Evolutionary conservation across 192 early-diverging fungal species (phyloP).

Genomic region (Gigaspora rosea): DNA sequence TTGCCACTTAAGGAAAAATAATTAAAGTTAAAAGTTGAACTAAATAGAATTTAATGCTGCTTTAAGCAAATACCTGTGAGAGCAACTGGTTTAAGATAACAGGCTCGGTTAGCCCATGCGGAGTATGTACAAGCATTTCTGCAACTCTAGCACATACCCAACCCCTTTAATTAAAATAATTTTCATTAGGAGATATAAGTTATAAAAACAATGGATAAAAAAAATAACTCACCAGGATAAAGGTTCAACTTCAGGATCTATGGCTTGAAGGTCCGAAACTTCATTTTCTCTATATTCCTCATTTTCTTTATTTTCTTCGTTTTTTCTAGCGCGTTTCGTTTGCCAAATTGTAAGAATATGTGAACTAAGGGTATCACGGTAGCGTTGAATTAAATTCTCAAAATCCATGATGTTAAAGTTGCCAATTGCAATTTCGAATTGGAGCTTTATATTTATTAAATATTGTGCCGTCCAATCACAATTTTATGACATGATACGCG

Average conservation of each 20-base stretch:
- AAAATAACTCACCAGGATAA: not conserved
- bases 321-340: not conserved
- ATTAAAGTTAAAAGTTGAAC: not conserved
- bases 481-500: too few relatives aligned
- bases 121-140: not conserved
- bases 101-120: not conserved
- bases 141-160: not conserved
- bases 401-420: not conserved
- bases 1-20: not conserved
- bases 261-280: not conserved
- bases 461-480: too few relatives aligned
- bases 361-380: not conserved
- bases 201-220: not conserved
- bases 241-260: not conserved
- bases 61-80: not conserved
- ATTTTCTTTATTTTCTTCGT: not conserved
- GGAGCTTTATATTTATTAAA: too few relatives aligned
- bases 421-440: too few relatives aligned
- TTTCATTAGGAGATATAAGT: not conserved
- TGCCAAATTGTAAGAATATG: not conserved
- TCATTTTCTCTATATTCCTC: not conserved
- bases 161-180: not conserved
- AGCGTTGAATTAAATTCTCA: not conserved
- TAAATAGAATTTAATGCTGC: not conserved
- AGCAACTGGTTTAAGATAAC: not conserved